Conservation (phyloP, 2,329 filamentous ascomycete genomes). For the Lasiodiplodia sp. region DNA sequence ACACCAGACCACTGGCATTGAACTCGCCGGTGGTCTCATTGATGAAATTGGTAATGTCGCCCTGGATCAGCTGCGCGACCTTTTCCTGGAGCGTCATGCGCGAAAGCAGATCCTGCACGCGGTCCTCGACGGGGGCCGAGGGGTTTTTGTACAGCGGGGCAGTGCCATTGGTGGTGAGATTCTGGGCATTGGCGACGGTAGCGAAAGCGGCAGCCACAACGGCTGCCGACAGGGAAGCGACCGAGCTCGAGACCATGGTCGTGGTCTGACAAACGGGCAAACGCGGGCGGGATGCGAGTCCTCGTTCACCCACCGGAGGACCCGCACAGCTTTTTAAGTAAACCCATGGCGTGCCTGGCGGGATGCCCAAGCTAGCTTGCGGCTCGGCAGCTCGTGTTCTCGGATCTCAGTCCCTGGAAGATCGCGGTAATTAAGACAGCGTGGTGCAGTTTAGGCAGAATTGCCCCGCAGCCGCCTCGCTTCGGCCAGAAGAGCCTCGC, state of each 20-base stretch:
- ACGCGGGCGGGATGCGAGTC: neutral
- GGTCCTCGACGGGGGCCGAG: conserved; percentile 66
- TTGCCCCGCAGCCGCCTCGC: conserved; percentile 21
- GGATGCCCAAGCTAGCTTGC: conserved; percentile 4
- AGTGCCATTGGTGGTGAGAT: conserved; percentile 22
- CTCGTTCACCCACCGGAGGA: neutral
- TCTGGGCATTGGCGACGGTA: conserved; percentile 13
- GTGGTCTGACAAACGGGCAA: neutral
- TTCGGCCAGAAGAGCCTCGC: conserved; percentile 5
- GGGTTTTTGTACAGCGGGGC: conserved; percentile 69
- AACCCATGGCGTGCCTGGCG: conserved; percentile 3
- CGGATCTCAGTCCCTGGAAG: conserved; percentile 16
- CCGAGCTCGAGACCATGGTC: conserved; percentile 10
- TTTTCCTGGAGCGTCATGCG: conserved; percentile 81
- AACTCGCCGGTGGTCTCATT: conserved; percentile 71
- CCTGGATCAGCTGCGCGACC: conserved; percentile 67
- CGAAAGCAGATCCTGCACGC: conserved; percentile 71
- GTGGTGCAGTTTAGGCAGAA: conserved; percentile 27
- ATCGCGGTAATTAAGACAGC: conserved; percentile 10
- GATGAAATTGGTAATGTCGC: conserved; percentile 77
- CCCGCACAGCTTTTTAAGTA: conserved; percentile 1
- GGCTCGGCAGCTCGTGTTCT: conserved; percentile 23
- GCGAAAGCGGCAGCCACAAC: conserved; percentile 1
- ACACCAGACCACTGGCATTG: conserved; percentile 71
- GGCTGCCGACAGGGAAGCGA: neutral